Conservation (phyloP, 768 basidiomycete species). For the Auricularia cornea region DNA sequence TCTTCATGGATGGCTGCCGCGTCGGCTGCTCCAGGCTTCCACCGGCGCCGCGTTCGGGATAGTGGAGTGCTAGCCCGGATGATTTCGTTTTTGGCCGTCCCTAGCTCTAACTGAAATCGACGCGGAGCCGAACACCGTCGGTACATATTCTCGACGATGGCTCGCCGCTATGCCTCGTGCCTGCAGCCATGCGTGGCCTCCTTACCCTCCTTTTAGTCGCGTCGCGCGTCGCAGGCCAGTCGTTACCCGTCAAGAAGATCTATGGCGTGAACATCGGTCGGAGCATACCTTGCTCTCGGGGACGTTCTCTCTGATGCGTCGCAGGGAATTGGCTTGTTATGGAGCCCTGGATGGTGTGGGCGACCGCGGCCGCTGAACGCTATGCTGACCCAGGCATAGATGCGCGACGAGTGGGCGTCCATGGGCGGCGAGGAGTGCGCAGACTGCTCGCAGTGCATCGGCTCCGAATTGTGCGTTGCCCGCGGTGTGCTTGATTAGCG, state of each 20-base stretch:
- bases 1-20: too few species aligned
- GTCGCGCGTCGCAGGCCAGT: neutral
- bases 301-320: neutral
- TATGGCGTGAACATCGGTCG: constrained; percentile 68
- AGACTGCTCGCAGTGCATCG: constrained; percentile 56
- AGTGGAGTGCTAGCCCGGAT: too few species aligned
- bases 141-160: too few species aligned
- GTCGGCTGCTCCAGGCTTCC: too few species aligned
- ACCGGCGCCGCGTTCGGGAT: too few species aligned
- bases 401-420: constrained; percentile 48
- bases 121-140: too few species aligned
- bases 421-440: constrained; percentile 65
- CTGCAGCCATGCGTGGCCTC: neutral
- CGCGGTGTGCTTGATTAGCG: neutral
- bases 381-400: neutral
- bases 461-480: constrained; percentile 51
- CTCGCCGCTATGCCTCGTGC: too few species aligned
- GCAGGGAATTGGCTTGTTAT: constrained; percentile 51
- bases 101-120: too few species aligned
- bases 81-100: too few species aligned
- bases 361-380: neutral
- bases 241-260: constrained; percentile 33
- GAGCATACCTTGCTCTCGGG: constrained; percentile 4
- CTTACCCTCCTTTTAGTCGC: neutral
- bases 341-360: constrained; percentile 74